Base-by-base conservation (phyloP, 805 yeast species). In the Yamadazyma philogaea region DNA sequence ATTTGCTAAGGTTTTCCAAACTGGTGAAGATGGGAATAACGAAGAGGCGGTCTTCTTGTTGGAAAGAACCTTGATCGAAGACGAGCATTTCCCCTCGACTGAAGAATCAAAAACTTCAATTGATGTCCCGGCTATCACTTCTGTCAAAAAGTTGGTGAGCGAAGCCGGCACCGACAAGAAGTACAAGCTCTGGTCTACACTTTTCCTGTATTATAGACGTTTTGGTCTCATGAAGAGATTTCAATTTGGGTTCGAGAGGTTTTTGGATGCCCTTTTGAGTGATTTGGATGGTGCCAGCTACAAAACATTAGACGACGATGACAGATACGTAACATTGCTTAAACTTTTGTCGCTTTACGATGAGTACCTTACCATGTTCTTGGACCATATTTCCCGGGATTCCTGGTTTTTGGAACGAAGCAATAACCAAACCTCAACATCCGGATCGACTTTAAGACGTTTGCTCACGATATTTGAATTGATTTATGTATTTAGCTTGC, bases 101-200 rank as follows among this genome's bases (percentile, higher is more conserved):
- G 34, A 42, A 20, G 6, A 18, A 14, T 36, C 27, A 14, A 20
- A 21, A 14, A 22, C 44, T 6, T 7, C 19, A 4, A 20, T 39
- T 12, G 38, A 37, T 27, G 14, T 11, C 11, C 16, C 39, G 12
- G 64, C 71, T 0, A 51, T 68, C 6, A 20, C 39, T 6, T 80
- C 89, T 6, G 81, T 88, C 59, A 67, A 72, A 17, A 60, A 66
- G 10, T 87, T 91, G 54, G 66, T 93, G 12, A 62, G 68, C 2
- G 68, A 66, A 10, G 79, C 95, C 0, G 78, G 93, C 0, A 66
- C 84, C 17, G 82, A 78, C 17, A 73, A 88, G 56, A 78, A 77
- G 43, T 63, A 89, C 30, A 81, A 82, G 41, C 62, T 93, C 2
- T 90, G 97, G 95, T 78, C 77, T 24, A 72, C 84, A 18, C 64